phyloP scores from a whole-genome alignment of 306 rosid genomes.

The Rosa persica region DNA sequence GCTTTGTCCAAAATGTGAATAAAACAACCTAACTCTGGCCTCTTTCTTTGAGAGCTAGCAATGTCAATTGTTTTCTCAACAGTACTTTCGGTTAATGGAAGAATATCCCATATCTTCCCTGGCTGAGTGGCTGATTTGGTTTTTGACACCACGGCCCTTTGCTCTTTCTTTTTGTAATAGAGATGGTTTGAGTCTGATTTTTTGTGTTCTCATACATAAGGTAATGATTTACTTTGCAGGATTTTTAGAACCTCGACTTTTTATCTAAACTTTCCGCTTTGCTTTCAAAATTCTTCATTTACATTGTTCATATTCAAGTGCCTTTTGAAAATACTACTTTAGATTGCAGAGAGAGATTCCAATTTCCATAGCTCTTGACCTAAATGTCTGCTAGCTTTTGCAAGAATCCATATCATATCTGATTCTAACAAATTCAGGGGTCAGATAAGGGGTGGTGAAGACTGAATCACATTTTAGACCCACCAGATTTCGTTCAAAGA shows the following conservation, averaged over 20 bases:
- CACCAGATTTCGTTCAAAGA: conserved; percentile 38
- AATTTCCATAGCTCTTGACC: not conserved
- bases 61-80: not conserved
- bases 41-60: not conserved
- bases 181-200: not conserved
- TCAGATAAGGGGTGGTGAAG: conserved; percentile 6
- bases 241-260: not conserved
- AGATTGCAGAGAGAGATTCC: conserved; percentile 3
- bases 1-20: not conserved
- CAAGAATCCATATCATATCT: not conserved
- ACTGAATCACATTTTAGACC: conserved; percentile 21
- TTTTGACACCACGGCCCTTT: not conserved
- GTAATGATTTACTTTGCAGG: not conserved
- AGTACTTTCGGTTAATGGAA: not conserved
- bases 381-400: conserved; percentile 1
- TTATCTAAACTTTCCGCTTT: not conserved
- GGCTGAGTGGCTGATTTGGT: not conserved
- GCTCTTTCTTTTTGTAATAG: not conserved
- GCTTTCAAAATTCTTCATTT: not conserved
- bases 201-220: not conserved
- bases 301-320: not conserved
- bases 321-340: not conserved
- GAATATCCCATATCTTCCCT: not conserved
- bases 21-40: not conserved
- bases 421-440: conserved; percentile 6